Evolutionary conservation across 768 basidiomycete species (phyloP).

Genomic region (Punctularia strigosozonata): DNA sequence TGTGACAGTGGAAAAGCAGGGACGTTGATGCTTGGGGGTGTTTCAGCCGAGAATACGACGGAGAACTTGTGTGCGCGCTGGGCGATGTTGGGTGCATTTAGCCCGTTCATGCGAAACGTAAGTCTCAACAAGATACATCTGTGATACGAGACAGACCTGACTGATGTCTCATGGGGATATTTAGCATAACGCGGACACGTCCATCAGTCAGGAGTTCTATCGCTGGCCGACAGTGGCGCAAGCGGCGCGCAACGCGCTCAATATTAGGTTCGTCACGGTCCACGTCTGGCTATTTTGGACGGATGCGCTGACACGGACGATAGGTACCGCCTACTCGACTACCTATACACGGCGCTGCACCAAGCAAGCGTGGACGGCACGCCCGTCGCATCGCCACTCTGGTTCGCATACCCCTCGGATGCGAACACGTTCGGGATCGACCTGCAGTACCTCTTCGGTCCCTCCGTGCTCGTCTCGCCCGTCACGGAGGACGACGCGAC

Average conservation of each 20-base stretch:
- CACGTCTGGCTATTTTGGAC: not conserved
- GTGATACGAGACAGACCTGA: not conserved
- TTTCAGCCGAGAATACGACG: slow-evolving; percentile 43
- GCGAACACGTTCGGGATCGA: slow-evolving; percentile 45
- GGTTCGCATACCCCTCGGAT: slow-evolving; percentile 59
- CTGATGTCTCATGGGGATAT: not conserved
- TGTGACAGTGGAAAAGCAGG: not conserved
- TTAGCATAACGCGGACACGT: slow-evolving; percentile 42
- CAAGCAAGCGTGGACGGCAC: slow-evolving; percentile 44
- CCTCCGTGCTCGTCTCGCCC: slow-evolving; percentile 56
- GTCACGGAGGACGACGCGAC: slow-evolving; percentile 51
- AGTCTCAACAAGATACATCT: slow-evolving; percentile 9
- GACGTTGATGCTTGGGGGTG: not conserved
- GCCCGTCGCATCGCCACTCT: slow-evolving; percentile 52
- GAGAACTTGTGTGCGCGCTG: slow-evolving; percentile 64
- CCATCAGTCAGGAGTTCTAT: slow-evolving; percentile 58
- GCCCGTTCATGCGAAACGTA: slow-evolving; percentile 72
- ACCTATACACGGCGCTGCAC: slow-evolving; percentile 64
- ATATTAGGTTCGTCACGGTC: slow-evolving; percentile 39
- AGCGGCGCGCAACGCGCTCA: slow-evolving; percentile 48
- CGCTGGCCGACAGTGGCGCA: slow-evolving; percentile 44
- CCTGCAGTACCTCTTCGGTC: slow-evolving; percentile 59
- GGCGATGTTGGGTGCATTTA: slow-evolving; percentile 69
- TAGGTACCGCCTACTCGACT: slow-evolving; percentile 59
- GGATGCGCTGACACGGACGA: not conserved